phyloP scores from a whole-genome alignment of 2,329 filamentous ascomycete genomes.

The Stachybotrys echinatus region DNA sequence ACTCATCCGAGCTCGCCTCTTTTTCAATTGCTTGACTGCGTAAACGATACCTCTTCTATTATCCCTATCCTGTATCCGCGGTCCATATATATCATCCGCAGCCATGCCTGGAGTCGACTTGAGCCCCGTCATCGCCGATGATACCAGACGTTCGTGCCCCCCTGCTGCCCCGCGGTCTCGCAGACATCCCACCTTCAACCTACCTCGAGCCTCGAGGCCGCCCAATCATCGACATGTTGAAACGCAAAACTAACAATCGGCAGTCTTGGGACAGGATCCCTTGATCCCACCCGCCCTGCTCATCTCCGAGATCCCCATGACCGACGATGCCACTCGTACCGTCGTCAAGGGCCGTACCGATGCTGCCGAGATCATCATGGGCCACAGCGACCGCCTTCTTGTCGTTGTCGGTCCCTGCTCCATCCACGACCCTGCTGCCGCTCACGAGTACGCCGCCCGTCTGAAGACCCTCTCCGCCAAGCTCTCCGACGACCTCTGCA shows the following conservation, averaged over 20 bases:
- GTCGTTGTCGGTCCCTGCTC: slow-evolving; percentile 96
- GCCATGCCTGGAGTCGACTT: slow-evolving; percentile 29
- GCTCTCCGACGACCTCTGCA: slow-evolving; percentile 76
- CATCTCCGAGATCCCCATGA: slow-evolving; percentile 75
- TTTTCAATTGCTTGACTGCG: background rate
- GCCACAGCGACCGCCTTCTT: slow-evolving; percentile 78
- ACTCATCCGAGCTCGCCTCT: no score
- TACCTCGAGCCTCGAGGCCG: background rate
- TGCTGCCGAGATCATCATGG: slow-evolving; percentile 70
- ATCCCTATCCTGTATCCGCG: background rate
- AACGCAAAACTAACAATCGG: background rate
- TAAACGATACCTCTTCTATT: background rate
- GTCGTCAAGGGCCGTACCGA: slow-evolving; percentile 67
- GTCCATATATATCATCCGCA: slow-evolving; percentile 1
- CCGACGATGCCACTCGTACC: slow-evolving; percentile 56
- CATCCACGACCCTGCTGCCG: slow-evolving; percentile 86
- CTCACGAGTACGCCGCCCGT: slow-evolving; percentile 80
- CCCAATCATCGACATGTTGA: slow-evolving; percentile 9
- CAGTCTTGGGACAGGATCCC: slow-evolving; percentile 91
- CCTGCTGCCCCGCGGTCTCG: background rate
- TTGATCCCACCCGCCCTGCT: slow-evolving; percentile 86
- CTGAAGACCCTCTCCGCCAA: slow-evolving; percentile 74
- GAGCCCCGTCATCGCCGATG: slow-evolving; percentile 25
- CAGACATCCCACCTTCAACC: background rate
- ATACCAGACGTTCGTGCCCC: slow-evolving; percentile 29